Evolutionary conservation across 2,329 filamentous ascomycete genomes (phyloP).

Genomic region (Talaromyces verruculosus): DNA sequence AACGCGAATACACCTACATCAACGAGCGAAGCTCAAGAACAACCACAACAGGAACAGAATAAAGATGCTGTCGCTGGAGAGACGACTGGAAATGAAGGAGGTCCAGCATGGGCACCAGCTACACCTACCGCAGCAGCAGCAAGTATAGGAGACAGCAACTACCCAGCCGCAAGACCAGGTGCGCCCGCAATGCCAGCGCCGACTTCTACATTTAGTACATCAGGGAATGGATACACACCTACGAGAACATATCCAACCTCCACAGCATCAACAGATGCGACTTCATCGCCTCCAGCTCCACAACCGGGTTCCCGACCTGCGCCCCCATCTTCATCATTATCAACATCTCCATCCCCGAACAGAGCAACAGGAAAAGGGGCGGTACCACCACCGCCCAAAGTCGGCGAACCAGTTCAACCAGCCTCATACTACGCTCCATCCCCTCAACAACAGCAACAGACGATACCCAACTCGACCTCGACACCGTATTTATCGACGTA

Average conservation of each 20-base stretch:
- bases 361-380: not conserved
- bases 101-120: constrained; percentile 9
- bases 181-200: constrained; percentile 23
- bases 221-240: constrained; percentile 1
- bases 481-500: constrained; percentile 19
- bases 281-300: constrained; percentile 33
- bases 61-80: not conserved
- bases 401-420: constrained; percentile 18
- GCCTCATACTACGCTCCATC: constrained; percentile 14
- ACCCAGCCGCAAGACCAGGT: constrained; percentile 11
- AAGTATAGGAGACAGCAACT: not conserved
- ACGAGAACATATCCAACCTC: constrained; percentile 12
- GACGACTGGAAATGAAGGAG: not conserved
- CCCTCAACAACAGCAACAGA: constrained; percentile 9
- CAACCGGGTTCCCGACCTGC: constrained; percentile 42
- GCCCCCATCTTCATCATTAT: constrained; percentile 24
- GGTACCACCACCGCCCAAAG: constrained; percentile 31
- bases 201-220: constrained; percentile 19
- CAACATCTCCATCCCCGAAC: not conserved
- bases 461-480: constrained; percentile 12
- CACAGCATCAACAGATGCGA: constrained; percentile 27
- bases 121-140: not conserved
- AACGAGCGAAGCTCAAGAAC: not conserved
- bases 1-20: constrained; percentile 21
- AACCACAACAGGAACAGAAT: not conserved